Conservation (phyloP, 139 green algal species). For the Chlamydomonas schloesseri region DNA sequence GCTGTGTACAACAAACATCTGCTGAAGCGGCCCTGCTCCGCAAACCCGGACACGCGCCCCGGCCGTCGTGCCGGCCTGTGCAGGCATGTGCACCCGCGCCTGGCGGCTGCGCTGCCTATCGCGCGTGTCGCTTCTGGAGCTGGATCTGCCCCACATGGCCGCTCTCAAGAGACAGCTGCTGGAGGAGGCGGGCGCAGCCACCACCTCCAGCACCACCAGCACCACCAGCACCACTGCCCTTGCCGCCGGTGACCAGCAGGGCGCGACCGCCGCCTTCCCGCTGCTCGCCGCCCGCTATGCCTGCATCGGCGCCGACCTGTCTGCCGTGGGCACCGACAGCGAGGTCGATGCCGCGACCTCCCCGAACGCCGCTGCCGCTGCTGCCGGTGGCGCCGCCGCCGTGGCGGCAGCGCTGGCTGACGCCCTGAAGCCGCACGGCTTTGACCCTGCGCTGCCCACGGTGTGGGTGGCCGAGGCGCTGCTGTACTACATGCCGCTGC, state of each 20-base stretch:
- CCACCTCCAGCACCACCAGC: not conserved
- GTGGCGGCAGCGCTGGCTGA: not conserved
- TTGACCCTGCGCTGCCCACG: not conserved
- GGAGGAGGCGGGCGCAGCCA: conserved; percentile 32
- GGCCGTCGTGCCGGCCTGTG: no score
- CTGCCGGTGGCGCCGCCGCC: no score
- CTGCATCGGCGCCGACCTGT: conserved; percentile 45
- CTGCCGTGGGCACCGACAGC: not conserved
- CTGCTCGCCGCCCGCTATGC: conserved; percentile 21
- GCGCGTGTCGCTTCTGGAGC: conserved; percentile 27
- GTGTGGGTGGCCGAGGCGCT: conserved; percentile 55
- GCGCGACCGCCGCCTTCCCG: conserved; percentile 7
- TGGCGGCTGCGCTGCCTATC: conserved; percentile 51
- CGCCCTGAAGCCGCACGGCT: conserved; percentile 18
- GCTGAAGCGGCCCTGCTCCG: no score
- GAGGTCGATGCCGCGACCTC: no score
- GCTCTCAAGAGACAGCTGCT: conserved; percentile 29
- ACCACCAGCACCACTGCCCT: no score
- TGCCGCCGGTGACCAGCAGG: no score
- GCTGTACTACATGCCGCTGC: conserved; percentile 60
- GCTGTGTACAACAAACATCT: no score
- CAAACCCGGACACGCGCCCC: no score
- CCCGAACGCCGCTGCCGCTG: no score
- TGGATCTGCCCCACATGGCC: conserved; percentile 50
- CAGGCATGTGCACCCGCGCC: conserved; percentile 60